These are phyloP conservation scores for Phyllostachys edulis DNA, from an alignment of 176 grass and related monocot species.

Conservation along the genomic window DNA sequence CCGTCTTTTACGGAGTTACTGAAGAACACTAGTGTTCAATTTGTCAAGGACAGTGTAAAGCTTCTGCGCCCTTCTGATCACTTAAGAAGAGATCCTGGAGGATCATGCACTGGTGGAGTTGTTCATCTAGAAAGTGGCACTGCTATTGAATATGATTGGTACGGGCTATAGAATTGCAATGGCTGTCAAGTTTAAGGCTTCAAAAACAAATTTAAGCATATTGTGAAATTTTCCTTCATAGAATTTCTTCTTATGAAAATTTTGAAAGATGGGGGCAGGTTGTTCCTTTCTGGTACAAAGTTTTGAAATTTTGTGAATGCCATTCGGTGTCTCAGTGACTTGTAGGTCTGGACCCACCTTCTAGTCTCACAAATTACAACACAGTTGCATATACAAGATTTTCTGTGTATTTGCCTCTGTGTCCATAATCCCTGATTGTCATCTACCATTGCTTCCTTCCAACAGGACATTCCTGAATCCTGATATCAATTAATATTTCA, in stretches of 20 bases:
- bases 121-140: constrained; percentile 91
- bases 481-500: neutral
- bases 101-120: constrained; percentile 61
- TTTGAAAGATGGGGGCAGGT: neutral
- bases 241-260: neutral
- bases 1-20: constrained; percentile 79
- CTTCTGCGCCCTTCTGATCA: constrained; percentile 78
- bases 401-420: neutral
- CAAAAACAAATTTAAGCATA: neutral
- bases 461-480: neutral
- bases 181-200: neutral
- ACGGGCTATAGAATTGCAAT: constrained; percentile 14
- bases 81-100: constrained; percentile 47
- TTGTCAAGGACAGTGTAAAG: constrained; percentile 84
- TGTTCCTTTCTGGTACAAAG: neutral
- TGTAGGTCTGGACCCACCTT: neutral
- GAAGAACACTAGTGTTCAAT: constrained; percentile 76
- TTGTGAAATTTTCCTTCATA: neutral
- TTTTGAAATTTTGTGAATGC: neutral
- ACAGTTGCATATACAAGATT: neutral
- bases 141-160: constrained; percentile 99
- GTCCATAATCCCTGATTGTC: neutral
- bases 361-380: neutral
- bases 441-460: neutral
- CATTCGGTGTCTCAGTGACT: neutral